Conservation (phyloP, 768 basidiomycete species). For the Rickenella mellea region DNA sequence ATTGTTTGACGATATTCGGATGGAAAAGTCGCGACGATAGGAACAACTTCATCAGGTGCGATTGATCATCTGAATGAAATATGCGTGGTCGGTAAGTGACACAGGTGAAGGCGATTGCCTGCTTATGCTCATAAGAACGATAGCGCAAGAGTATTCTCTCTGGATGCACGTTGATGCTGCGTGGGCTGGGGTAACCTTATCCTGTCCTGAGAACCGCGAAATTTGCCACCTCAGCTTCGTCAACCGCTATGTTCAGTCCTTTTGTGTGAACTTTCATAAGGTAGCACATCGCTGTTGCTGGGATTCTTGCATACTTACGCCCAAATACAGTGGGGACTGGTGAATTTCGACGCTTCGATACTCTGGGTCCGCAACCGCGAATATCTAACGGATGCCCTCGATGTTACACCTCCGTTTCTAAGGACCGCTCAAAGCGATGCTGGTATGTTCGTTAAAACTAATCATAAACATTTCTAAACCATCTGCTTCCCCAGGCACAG, state of each 20-base stretch:
- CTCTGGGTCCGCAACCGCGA: slow-evolving; percentile 73
- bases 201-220: slow-evolving; percentile 70
- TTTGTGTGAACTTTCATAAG: slow-evolving; percentile 92
- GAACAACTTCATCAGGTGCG: slow-evolving; percentile 86
- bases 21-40: slow-evolving; percentile 73
- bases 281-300: slow-evolving; percentile 21
- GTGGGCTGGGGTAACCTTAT: slow-evolving; percentile 81
- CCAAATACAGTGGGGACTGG: slow-evolving; percentile 90
- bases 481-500: slow-evolving; percentile 43
- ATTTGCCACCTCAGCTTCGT: slow-evolving; percentile 54
- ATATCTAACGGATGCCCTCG: slow-evolving; percentile 68
- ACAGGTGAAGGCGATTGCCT: too few relatives aligned
- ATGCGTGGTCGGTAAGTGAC: slow-evolving; percentile 48
- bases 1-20: too few relatives aligned
- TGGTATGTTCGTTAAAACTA: too few relatives aligned
- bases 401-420: slow-evolving; percentile 79
- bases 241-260: slow-evolving; percentile 69
- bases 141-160: slow-evolving; percentile 55
- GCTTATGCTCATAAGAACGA: too few relatives aligned
- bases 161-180: slow-evolving; percentile 88
- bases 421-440: slow-evolving; percentile 72
- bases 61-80: slow-evolving; percentile 75
- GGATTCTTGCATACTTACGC: too few relatives aligned
- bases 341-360: slow-evolving; percentile 77
- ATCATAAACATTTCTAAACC: background rate